Conservation (phyloP, 345 rosid genomes). For the Melaleuca alternifolia region DNA sequence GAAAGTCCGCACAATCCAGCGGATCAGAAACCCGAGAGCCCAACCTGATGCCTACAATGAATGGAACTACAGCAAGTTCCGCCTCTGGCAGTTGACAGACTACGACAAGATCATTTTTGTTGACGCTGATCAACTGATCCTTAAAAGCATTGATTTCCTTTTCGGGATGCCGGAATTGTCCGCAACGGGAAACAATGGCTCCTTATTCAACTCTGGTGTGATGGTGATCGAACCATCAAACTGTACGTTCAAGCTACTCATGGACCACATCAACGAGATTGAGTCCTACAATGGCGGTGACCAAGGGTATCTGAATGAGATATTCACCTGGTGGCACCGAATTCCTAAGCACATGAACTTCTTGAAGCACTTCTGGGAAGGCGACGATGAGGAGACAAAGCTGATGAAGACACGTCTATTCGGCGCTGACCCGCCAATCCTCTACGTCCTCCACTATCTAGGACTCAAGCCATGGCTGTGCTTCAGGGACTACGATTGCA, state of each 20-base stretch:
- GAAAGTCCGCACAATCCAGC: constrained; percentile 24
- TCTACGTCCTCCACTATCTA: constrained; percentile 31
- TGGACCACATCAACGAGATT: constrained; percentile 32
- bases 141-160: constrained; percentile 33
- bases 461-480: constrained; percentile 40
- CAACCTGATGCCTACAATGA: constrained; percentile 30
- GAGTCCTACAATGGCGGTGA: constrained; percentile 45
- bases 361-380: constrained; percentile 38
- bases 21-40: constrained; percentile 39
- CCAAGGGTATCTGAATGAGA: constrained; percentile 37
- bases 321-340: constrained; percentile 42
- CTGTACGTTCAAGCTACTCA: constrained; percentile 32
- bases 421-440: constrained; percentile 29
- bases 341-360: constrained; percentile 35
- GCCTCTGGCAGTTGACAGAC: constrained; percentile 43
- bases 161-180: constrained; percentile 37
- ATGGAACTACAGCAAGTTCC: constrained; percentile 47
- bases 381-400: constrained; percentile 25
- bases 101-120: constrained; percentile 43
- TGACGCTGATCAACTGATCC: constrained; percentile 32
- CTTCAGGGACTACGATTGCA: constrained; percentile 36
- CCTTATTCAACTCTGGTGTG: constrained; percentile 37
- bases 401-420: constrained; percentile 23
- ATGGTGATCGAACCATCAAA: constrained; percentile 40
- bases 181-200: constrained; percentile 26